Evolutionary conservation across 352 stramenopile genomes (phyloP), one percentile per base, ranked within the genome.

Genomic region (Pythium grandisporangium): DNA sequence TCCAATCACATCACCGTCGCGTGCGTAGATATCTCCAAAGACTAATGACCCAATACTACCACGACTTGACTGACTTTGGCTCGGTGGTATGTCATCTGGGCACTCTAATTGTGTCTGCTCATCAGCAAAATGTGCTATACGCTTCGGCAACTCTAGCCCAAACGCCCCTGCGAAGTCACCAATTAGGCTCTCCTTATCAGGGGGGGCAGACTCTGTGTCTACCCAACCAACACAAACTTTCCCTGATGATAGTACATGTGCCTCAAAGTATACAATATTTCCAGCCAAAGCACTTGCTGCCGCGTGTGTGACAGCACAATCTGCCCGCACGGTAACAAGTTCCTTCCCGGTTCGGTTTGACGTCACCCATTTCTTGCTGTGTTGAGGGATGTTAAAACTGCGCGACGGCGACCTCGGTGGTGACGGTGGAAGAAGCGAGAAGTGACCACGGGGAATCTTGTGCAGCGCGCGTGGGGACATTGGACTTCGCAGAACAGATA

Each of bases 201-300:
- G 6, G 20, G 36, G 33, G 17, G 5, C 14, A 13, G 45, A 37
- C 21, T 26, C 26, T 17, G 51, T 38, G 30, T 47, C 37, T 3
- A 39, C 35, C 66, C 69, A 86, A 5, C 72, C 72, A 25, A 86
- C 45, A 27, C 59, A 67, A 6, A 83, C 25, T 38, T 66, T 83
- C 0, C 72, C 70, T 19, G 50, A 61, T 1, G 72, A 70, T 32
- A 84, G 43, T 6, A 63, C 39, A 37, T 76, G 58, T 4, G 57
- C 67, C 45, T 86, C 72, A 32, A 66, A 86, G 38, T 80, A 86
- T 4, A 71, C 51, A 3, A 67, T 20, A 17, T 30, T 33, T n/a
- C 44, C 32, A 22, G 12, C 16, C 2, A n/a, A n/a, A n/a, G 14
- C n/a, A 11, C 5, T 29, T 19, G 37, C 30, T 19, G 17, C 22